Evolutionary conservation across 164 flowering plant genomes (phyloP).

Genomic region (Vitis vinifera): ASM3070453v1 NC_081812.1:22821501-22822000

Average conservation of each 20-base stretch:
- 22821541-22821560: conserved; percentile 58
- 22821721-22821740: conserved; percentile 45
- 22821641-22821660: not conserved
- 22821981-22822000: not conserved
- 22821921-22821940: not conserved
- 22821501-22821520: conserved; percentile 38
- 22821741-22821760: conserved; percentile 28
- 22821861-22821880: not conserved
- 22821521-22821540: conserved; percentile 36
- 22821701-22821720: not conserved
- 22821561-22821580: conserved; percentile 53
- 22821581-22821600: conserved; percentile 1
- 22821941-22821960: not conserved
- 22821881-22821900: not conserved
- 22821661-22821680: not conserved
- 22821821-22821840: conserved; percentile 17
- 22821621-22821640: not conserved
- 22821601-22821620: not conserved
- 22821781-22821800: conserved; percentile 23
- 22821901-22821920: not conserved
- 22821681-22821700: not conserved
- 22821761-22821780: conserved; percentile 36
- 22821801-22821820: conserved; percentile 14
- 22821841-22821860: not conserved
- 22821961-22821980: not conserved